These are phyloP conservation scores for Ganoderma lingzhi DNA, from an alignment of 1,284 basidiomycete genomes.

Conservation along the genomic window DNA sequence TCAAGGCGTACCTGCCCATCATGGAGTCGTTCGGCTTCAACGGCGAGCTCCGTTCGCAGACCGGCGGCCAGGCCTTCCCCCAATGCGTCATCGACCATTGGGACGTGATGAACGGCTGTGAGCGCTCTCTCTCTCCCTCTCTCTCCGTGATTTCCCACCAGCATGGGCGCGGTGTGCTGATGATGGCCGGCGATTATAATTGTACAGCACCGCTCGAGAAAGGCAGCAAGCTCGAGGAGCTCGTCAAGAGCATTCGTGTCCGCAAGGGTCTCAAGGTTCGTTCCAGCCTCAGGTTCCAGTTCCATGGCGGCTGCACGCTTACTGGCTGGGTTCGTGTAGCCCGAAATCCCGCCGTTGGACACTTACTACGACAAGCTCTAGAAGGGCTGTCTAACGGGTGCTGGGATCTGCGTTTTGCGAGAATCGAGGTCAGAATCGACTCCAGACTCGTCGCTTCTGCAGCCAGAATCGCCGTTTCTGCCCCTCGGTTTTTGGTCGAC, in stretches of 20 bases:
- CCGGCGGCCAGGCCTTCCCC: slow-evolving; percentile 98
- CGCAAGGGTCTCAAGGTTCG: slow-evolving; percentile 93
- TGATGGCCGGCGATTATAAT: slow-evolving; percentile 6
- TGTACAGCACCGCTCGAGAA: slow-evolving; percentile 77
- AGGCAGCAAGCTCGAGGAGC: slow-evolving; percentile 89
- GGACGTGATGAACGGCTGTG: slow-evolving; percentile 85
- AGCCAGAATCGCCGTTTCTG: no score
- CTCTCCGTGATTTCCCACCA: no score
- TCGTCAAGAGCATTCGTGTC: slow-evolving; percentile 85
- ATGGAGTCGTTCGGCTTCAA: slow-evolving; percentile 99
- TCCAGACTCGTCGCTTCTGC: no score
- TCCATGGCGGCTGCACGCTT: slow-evolving; percentile 7
- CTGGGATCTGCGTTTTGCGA: not conserved
- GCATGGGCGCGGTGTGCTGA: not conserved
- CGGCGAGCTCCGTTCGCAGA: slow-evolving; percentile 92
- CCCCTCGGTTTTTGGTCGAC: no score
- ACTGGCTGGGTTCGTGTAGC: slow-evolving; percentile 50
- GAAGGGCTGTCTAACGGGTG: slow-evolving; percentile 36
- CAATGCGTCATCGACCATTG: slow-evolving; percentile 96
- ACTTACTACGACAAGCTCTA: slow-evolving; percentile 89
- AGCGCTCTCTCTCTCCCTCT: no score
- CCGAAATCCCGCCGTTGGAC: slow-evolving; percentile 87
- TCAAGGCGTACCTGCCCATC: slow-evolving; percentile 99
- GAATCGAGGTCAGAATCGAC: no score
- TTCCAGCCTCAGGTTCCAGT: slow-evolving; percentile 6